Evolutionary conservation across 352 stramenopile species (phyloP), one percentile per base, ranked within the genome.

Genomic region (Globisporangium iwayamae): DNA sequence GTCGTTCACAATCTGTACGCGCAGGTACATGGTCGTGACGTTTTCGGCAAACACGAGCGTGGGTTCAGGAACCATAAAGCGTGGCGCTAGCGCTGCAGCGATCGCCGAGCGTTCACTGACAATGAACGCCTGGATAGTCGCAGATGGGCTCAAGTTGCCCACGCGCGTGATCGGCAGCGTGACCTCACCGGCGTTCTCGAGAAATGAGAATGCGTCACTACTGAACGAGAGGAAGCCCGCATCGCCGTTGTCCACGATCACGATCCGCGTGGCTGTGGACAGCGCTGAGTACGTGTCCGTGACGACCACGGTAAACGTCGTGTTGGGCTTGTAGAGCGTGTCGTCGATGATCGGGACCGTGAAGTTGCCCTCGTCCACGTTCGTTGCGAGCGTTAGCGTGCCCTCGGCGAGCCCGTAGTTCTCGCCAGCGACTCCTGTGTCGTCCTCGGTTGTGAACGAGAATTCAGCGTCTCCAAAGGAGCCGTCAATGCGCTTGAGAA

Each of bases 171-270:
- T 68, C 2, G 48, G 52, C 2, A 89, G 34, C 13, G 18, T 56
- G 32, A 67, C 56, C 5, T 56, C 54, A 11, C 66, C 73, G 9
- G 52, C 56, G 58, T 75, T 83, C 52, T 89, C 80, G 7, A 80
- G 62, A 13, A 72, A 53, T 0, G 9, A 13, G n/a, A 69, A 60
- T 4, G 50, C 30, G 30, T 63, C 4, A 16, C 56, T 52, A 3
- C 25, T 55, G 59, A 90, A 90, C 2, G 71, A 76, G 28, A 90
- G 60, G 20, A 66, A 77, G 10, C 81, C 81, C 11, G 78, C 81
- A 45, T 90, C 79, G 2, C 77, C 77, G 56, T 90, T 74, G 28
- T 90, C 81, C 6, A 54, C 36, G 7, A 90, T 62, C 14, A 66
- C 51, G 10, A 90, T 59, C 1, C 45, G 70, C 1, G 81, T 82